Evolutionary conservation across 2,329 filamentous ascomycete genomes (phyloP).

Genomic region (Penicillium sp.): DNA sequence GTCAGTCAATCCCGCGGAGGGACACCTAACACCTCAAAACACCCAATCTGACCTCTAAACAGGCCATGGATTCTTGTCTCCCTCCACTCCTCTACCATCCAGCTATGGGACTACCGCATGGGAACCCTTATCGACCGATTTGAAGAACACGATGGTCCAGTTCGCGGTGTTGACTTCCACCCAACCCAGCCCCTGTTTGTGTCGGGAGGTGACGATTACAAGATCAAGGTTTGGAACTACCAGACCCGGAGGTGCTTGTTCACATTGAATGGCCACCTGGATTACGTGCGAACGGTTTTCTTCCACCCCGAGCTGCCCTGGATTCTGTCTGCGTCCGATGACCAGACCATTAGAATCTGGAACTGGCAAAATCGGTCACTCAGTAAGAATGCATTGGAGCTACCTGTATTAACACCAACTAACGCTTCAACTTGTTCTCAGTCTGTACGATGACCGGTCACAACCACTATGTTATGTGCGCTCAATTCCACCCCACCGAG

Average conservation of each 20-base stretch:
- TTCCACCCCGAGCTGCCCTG: slow-evolving; percentile 98
- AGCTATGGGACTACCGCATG: slow-evolving; percentile 99
- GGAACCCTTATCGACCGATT: slow-evolving; percentile 97
- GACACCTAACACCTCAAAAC: slow-evolving; percentile 20
- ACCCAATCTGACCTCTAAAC: slow-evolving; percentile 29
- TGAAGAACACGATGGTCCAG: slow-evolving; percentile 96
- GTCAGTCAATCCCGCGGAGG: slow-evolving; percentile 42
- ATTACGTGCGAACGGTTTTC: slow-evolving; percentile 97
- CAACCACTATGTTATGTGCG: slow-evolving; percentile 99
- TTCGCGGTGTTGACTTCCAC: slow-evolving; percentile 95
- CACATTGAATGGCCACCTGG: slow-evolving; percentile 93
- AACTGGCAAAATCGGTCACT: slow-evolving; percentile 97
- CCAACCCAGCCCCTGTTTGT: slow-evolving; percentile 98
- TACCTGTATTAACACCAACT: too few relatives aligned
- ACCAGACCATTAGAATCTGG: slow-evolving; percentile 99
- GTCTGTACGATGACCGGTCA: slow-evolving; percentile 99
- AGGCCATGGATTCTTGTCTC: slow-evolving; percentile 99
- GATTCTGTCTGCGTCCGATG: slow-evolving; percentile 94
- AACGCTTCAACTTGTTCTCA: too few relatives aligned
- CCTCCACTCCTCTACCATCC: slow-evolving; percentile 95
- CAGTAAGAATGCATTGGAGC: too few relatives aligned
- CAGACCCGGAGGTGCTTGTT: slow-evolving; percentile 93
- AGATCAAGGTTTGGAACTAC: slow-evolving; percentile 99
- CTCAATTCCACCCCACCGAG: slow-evolving; percentile 97
- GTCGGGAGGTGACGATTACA: slow-evolving; percentile 97